These are phyloP conservation scores for Leptodontidium sp. DNA, from an alignment of 2,329 filamentous ascomycete genomes.

Conservation along the genomic window DNA sequence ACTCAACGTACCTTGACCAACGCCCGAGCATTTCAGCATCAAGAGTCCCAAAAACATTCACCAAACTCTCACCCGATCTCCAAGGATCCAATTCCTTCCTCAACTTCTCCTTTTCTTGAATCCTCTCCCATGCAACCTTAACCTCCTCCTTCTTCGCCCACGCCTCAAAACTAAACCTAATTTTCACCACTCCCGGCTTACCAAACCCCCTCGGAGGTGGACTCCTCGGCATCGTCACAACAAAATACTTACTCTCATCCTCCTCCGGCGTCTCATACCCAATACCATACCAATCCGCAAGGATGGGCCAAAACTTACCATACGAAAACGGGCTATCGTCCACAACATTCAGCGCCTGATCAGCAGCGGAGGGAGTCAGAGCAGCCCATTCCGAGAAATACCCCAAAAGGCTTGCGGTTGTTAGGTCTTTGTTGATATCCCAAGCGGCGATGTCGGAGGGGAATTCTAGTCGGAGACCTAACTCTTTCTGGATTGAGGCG, in stretches of 20 bases:
- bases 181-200: conserved; percentile 16
- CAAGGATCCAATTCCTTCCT: not conserved
- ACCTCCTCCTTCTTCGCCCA: conserved; percentile 24
- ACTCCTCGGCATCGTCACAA: conserved; percentile 21
- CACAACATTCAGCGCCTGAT: conserved; percentile 53
- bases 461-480: conserved; percentile 47
- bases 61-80: conserved; percentile 13
- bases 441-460: conserved; percentile 42
- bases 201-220: conserved; percentile 33
- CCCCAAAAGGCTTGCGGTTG: conserved; percentile 21
- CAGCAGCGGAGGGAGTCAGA: conserved; percentile 35
- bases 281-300: conserved; percentile 46
- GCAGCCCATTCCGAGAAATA: conserved; percentile 35
- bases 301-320: conserved; percentile 52
- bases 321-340: conserved; percentile 51
- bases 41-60: conserved; percentile 28
- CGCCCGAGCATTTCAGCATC: conserved; percentile 31
- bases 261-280: conserved; percentile 22
- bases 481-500: conserved; percentile 44
- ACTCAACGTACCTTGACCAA: conserved; percentile 21
- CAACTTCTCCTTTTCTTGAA: conserved; percentile 25
- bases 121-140: conserved; percentile 26
- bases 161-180: conserved; percentile 28
- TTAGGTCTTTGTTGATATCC: conserved; percentile 30
- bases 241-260: conserved; percentile 30